Base-by-base conservation (phyloP, 768 basidiomycete species). In the Naganishia randhawae region DNA sequence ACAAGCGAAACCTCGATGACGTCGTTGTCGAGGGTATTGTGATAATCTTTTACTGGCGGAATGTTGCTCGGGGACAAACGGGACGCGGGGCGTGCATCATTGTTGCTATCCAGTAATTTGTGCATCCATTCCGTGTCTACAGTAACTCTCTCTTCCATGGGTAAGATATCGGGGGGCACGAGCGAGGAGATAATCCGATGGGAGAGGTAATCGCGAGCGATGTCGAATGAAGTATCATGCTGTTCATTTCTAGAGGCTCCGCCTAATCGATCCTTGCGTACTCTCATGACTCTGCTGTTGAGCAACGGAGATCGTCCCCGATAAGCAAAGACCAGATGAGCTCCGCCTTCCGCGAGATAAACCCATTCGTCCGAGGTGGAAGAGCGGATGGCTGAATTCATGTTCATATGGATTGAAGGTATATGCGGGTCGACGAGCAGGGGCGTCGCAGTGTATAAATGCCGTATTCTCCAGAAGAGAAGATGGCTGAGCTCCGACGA, bases 341-440 rank as follows among this genome's bases (percentile, higher is more conserved):
- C 89, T 22, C 90, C 91, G n/a, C 95, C 95, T 82, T 97, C 95
- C 0, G 91, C 88, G 25, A 92, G 81, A 76, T 97, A 98, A 70
- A 76, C 81, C 93, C 94, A 98, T 77, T 61, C 22, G 37, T 25
- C n/a, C 10, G 57, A 39, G 4, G 35, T 19, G 3, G 57, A 61
- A 0, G 22, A 8, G 27, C 37, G 8, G 7, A 61, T 7, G 2
- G 57, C 54, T 33, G 32, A 48, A 48, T 48, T n/a, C 25, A 11
- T n/a, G 45, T 48, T 22, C 51, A 33, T 33, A 2, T 14, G 6
- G 51, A 17, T 53, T 9, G 8, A 33, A 11, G 51, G 32, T 22
- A 55, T 22, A 50, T n/a, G 50, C 11, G n/a, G 33, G 54, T 9
- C 22, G 33, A 25, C 33, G 19, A 32, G 1, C 11, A 6, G 19